These are phyloP conservation scores for Waltiozyma sp. DNA, from an alignment of 1,139 yeast species.

Conservation along the genomic window DNA sequence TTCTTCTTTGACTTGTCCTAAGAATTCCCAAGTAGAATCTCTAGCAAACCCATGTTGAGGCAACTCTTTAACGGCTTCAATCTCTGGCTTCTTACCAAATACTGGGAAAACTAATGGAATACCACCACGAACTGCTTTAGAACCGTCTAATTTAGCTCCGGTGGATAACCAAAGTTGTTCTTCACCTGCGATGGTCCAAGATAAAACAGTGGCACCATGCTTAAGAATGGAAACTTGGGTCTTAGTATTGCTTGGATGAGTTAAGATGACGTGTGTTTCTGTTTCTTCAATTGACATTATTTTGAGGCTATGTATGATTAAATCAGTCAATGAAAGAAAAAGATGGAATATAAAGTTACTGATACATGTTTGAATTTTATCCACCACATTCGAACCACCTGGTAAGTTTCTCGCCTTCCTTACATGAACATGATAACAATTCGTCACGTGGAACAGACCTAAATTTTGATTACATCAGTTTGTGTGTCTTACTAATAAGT, in stretches of 20 bases:
- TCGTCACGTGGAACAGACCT: no score
- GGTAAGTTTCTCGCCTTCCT: no score
- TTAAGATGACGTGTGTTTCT: conserved; percentile 49
- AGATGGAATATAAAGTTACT: no score
- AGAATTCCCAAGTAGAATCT: conserved; percentile 79
- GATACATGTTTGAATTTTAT: no score
- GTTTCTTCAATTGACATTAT: conserved; percentile 46
- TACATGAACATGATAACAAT: no score
- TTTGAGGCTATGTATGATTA: no score
- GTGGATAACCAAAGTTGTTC: conserved; percentile 68
- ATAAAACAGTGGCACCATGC: conserved; percentile 79
- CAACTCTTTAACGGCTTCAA: conserved; percentile 35
- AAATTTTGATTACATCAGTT: no score
- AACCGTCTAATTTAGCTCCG: conserved; percentile 79
- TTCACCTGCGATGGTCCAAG: conserved; percentile 63
- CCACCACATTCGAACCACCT: no score
- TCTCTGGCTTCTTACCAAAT: conserved; percentile 59
- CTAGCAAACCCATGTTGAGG: conserved; percentile 98
- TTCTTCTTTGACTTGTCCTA: conserved; percentile 60
- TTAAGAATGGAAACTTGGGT: conserved; percentile 59
- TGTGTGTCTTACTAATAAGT: no score
- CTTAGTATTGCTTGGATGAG: conserved; percentile 40
- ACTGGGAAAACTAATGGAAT: conserved; percentile 93
- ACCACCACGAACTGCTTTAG: conserved; percentile 94
- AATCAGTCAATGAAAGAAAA: no score